These are phyloP conservation scores for Castanea mollissima DNA, from an alignment of 306 rosid genomes.

Conservation along the genomic window DNA sequence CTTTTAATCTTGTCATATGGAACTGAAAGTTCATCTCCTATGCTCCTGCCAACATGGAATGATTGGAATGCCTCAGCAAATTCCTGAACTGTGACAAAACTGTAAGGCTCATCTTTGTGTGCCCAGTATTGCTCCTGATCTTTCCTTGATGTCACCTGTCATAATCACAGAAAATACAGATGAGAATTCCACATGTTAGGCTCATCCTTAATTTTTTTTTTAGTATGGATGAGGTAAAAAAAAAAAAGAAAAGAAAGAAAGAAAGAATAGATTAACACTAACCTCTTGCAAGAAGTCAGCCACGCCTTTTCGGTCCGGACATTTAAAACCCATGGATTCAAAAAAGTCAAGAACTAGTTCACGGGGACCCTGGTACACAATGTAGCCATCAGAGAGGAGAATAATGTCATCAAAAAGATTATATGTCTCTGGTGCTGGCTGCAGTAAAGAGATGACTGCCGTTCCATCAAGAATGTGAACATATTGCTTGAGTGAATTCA, in stretches of 20 bases:
- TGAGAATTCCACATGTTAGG: background rate
- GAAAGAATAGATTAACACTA: background rate
- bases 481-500: constrained; percentile 40
- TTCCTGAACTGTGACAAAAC: constrained; percentile 27
- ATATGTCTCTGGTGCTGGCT: constrained; percentile 63
- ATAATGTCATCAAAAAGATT: constrained; percentile 52
- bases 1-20: constrained; percentile 39
- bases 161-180: background rate
- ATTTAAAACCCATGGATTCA: constrained; percentile 43
- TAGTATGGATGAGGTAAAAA: background rate
- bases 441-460: constrained; percentile 45
- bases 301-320: constrained; percentile 59
- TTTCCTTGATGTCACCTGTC: constrained; percentile 40
- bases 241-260: too few species aligned
- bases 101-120: constrained; percentile 28
- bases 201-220: background rate
- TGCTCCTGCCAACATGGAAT: constrained; percentile 32
- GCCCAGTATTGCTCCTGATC: constrained; percentile 52
- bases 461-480: constrained; percentile 53
- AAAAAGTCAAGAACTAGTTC: constrained; percentile 46
- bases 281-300: constrained; percentile 63
- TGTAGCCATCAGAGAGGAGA: constrained; percentile 50
- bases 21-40: constrained; percentile 39
- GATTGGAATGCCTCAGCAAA: constrained; percentile 39
- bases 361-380: constrained; percentile 56